Conservation (phyloP, 106 monocot genomes). For the Platanthera zijinensis region DNA sequence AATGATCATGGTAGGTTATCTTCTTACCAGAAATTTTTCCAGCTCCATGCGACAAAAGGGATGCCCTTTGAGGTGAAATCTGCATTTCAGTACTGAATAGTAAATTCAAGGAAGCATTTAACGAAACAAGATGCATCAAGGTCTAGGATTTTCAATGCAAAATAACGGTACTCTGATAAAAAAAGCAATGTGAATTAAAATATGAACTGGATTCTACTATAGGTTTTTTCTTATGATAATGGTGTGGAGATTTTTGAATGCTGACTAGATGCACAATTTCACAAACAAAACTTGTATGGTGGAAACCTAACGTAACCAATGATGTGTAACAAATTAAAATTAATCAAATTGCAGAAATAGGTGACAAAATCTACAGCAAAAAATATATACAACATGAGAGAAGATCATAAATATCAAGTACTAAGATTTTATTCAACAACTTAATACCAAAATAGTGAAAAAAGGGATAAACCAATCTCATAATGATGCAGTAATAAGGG, state of each 20-base stretch:
- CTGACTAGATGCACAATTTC: neutral
- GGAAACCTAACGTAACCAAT: neutral
- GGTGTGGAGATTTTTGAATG: neutral
- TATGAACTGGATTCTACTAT: neutral
- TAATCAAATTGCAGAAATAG: no score
- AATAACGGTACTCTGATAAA: neutral
- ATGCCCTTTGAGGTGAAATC: constrained; percentile 18
- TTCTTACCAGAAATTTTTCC: constrained; percentile 20
- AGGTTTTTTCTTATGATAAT: neutral
- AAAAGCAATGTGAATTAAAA: neutral
- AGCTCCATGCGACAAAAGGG: constrained; percentile 19
- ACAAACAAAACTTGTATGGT: neutral
- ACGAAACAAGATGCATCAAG: neutral
- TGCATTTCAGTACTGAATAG: constrained; percentile 16
- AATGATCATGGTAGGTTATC: constrained; percentile 14
- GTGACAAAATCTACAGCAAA: no score
- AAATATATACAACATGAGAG: no score
- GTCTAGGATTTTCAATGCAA: neutral
- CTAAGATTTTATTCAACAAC: no score
- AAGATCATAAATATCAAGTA: no score
- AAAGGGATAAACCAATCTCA: neutral
- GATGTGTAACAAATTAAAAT: no score
- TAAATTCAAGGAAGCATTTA: constrained; percentile 5
- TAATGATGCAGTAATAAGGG: neutral
- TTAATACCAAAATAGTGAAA: no score